These are phyloP conservation scores for Tulasnella sp. DNA, from an alignment of 768 basidiomycete genomes.

Conservation along the genomic window DNA sequence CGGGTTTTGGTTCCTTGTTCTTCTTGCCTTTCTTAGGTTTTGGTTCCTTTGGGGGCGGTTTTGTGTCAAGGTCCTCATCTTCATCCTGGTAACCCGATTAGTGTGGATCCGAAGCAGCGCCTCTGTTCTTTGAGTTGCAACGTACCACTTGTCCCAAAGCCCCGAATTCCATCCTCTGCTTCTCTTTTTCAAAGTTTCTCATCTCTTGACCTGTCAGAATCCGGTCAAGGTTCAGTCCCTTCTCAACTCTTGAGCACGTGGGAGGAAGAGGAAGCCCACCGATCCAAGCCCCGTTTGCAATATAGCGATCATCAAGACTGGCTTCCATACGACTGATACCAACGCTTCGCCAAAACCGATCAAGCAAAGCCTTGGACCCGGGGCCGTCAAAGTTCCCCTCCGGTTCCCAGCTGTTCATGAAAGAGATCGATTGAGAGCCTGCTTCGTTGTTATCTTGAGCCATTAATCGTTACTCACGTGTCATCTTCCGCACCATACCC, in stretches of 20 bases:
- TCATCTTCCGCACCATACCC: background rate
- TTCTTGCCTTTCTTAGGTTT: background rate
- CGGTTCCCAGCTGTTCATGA: background rate
- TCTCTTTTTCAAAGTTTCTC: background rate
- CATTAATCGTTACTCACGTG: background rate
- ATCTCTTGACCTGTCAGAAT: background rate
- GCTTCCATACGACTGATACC: background rate
- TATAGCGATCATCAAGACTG: background rate
- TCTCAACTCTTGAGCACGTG: background rate
- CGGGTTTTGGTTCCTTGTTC: background rate
- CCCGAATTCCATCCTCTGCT: background rate
- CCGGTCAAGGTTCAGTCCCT: background rate
- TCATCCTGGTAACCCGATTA: background rate
- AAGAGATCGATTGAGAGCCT: background rate
- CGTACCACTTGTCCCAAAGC: background rate
- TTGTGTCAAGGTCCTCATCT: background rate
- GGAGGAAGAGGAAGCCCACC: background rate
- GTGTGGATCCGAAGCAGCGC: background rate
- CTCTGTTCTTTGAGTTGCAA: background rate
- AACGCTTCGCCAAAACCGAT: background rate
- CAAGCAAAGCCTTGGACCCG: conserved; percentile 1
- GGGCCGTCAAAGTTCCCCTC: background rate
- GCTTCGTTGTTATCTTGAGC: background rate
- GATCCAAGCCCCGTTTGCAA: background rate
- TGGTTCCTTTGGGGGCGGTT: background rate